Evolutionary conservation across 2,329 filamentous ascomycete genomes (phyloP), one percentile per base, ranked within the genome.

Genomic region (Fusarium xylarioides): DNA sequence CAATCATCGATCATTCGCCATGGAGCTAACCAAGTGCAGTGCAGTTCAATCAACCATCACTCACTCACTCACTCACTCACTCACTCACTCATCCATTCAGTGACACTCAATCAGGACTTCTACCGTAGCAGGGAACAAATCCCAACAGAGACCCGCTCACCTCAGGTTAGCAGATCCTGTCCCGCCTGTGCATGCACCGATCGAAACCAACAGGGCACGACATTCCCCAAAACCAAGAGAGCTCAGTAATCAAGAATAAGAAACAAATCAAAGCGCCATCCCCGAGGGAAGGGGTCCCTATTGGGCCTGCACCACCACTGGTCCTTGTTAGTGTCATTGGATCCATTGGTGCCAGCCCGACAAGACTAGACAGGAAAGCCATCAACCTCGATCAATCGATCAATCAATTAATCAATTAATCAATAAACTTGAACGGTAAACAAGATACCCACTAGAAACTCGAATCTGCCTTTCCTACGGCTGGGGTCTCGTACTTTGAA

Each of bases 181-280:
- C n/a, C 21, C 21, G 21, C 21, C 11, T 49, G 28, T 49, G 21
- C 15, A 49, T 32, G 46, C 28, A 32, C 28, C 11, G 28, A 32
- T 34, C 44, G 40, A 49, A 43, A 50, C 43, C 14, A 34, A 43
- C 49, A 56, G 38, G 49, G 23, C 35, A 59, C 16, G 34, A 30
- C 30, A 64, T 55, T 34, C 58, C 34, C 23, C 43, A 56, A 47
- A 54, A 43, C 23, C 44, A 44, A 56, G 55, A 64, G 60, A 46
- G 38, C 54, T 46, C 56, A 68, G 57, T 57, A 68, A 56, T 63
- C 53, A 71, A 58, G 63, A 72, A 55, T 58, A 71, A 68, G 68
- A 68, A 71, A 54, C 59, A 59, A 72, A 71, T 64, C 63, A 64
- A 71, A 65, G 58, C 68, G 68, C 69, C 69, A 65, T 72, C 57